phyloP scores from a whole-genome alignment of 306 rosid species.

The Vigna mungo region DNA sequence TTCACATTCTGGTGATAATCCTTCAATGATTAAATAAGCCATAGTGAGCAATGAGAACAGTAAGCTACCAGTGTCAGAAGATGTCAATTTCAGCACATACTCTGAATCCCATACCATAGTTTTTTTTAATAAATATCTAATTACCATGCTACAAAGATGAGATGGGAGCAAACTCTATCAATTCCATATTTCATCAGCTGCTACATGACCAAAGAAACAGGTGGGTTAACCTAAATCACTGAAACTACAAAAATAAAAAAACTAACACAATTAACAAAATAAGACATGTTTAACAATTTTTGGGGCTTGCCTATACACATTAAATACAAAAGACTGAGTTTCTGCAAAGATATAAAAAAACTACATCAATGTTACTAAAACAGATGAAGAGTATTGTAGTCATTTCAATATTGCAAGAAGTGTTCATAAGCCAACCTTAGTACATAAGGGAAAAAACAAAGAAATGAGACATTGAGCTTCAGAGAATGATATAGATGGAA shows the following conservation, averaged over 20 bases:
- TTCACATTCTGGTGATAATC: constrained; percentile 11
- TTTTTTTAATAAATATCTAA: background rate
- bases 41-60: constrained; percentile 29
- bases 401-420: background rate
- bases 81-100: constrained; percentile 4
- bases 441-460: constrained; percentile 89
- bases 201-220: constrained; percentile 17
- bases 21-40: constrained; percentile 13
- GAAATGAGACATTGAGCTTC: constrained; percentile 89
- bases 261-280: constrained; percentile 36
- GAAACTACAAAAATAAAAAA: constrained; percentile 25
- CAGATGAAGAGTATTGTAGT: constrained; percentile 27
- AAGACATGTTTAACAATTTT: constrained; percentile 85
- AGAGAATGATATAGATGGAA: constrained; percentile 63
- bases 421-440: constrained; percentile 61
- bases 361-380: constrained; percentile 23
- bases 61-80: constrained; percentile 75
- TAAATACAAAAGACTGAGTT: constrained; percentile 85
- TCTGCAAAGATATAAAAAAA: constrained; percentile 63
- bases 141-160: constrained; percentile 16
- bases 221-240: constrained; percentile 15
- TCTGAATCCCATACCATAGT: background rate
- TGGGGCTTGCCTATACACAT: constrained; percentile 71
- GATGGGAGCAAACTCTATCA: constrained; percentile 15
- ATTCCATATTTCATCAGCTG: background rate